Conservation (phyloP, 176 grass and related monocot species). For the Musa troglodytarum region DNA sequence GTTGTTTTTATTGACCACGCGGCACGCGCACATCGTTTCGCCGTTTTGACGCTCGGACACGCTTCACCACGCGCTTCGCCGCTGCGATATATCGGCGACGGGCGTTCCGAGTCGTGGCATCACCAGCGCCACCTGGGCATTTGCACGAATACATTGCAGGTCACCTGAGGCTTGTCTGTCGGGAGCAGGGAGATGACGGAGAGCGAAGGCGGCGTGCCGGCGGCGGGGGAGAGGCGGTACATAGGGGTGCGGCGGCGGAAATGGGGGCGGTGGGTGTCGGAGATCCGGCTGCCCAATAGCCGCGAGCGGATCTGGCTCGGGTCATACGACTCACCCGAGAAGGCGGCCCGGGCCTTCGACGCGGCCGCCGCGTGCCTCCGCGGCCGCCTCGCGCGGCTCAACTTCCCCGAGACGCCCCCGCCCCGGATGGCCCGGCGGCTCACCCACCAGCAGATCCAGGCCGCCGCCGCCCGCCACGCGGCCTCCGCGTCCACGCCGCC, state of each 20-base stretch:
- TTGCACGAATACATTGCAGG: too few relatives aligned
- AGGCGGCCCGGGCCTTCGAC: constrained; percentile 12
- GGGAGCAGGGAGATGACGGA: neutral
- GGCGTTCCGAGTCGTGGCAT: too few relatives aligned
- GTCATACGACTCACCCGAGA: constrained; percentile 4
- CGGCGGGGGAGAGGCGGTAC: neutral
- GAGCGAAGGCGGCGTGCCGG: neutral
- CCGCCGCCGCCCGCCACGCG: constrained; percentile 1
- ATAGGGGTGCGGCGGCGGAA: neutral
- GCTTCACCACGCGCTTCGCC: too few relatives aligned
- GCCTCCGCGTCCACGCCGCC: neutral
- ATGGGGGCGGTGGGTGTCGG: constrained; percentile 10
- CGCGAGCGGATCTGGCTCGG: constrained; percentile 7
- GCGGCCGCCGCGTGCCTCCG: constrained; percentile 1
- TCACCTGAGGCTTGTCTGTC: too few relatives aligned
- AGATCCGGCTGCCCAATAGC: constrained; percentile 8
- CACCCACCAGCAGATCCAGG: neutral
- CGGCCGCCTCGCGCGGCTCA: neutral
- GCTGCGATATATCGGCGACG: too few relatives aligned
- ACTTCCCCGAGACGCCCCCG: constrained; percentile 8
- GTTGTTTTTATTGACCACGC: too few relatives aligned
- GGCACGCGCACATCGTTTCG: too few relatives aligned
- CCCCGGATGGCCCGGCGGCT: neutral
- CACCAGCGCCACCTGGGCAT: too few relatives aligned
- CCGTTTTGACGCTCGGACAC: too few relatives aligned